phyloP scores from a whole-genome alignment of 1,139 yeast species.

The Protomyces pachydermus region DNA sequence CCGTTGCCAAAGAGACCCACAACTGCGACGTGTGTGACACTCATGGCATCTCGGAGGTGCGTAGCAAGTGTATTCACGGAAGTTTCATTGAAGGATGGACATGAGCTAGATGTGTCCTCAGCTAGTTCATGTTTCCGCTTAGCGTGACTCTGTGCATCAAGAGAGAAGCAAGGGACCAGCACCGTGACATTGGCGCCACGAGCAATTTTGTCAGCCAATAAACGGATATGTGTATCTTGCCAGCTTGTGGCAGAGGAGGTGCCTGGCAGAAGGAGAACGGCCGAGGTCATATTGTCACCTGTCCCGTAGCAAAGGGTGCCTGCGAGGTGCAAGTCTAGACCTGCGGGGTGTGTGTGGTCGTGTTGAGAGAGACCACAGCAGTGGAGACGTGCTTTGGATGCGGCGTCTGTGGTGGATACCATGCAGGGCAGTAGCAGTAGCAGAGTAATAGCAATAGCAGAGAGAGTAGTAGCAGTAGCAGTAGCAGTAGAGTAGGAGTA shows the following conservation, averaged over 20 bases:
- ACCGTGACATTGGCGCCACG: conserved; percentile 21
- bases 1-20: neutral
- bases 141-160: neutral
- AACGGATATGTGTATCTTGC: neutral
- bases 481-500: neutral
- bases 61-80: neutral
- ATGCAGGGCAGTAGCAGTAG: neutral
- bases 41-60: neutral
- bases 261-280: conserved; percentile 5
- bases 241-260: neutral
- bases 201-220: conserved; percentile 14
- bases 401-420: neutral
- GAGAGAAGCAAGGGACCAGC: conserved; percentile 1
- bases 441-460: neutral
- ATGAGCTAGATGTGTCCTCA: neutral
- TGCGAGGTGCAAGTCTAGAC: neutral
- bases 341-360: neutral
- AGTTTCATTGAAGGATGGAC: neutral
- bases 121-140: neutral
- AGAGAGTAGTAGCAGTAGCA: neutral
- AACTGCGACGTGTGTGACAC: neutral
- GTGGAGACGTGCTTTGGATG: conserved; percentile 11
- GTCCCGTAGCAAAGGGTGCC: conserved; percentile 8
- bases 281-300: conserved; percentile 9
- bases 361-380: conserved; percentile 20